Conservation (phyloP, 176 grass and related monocot species). For the Triticum turgidum region DNA sequence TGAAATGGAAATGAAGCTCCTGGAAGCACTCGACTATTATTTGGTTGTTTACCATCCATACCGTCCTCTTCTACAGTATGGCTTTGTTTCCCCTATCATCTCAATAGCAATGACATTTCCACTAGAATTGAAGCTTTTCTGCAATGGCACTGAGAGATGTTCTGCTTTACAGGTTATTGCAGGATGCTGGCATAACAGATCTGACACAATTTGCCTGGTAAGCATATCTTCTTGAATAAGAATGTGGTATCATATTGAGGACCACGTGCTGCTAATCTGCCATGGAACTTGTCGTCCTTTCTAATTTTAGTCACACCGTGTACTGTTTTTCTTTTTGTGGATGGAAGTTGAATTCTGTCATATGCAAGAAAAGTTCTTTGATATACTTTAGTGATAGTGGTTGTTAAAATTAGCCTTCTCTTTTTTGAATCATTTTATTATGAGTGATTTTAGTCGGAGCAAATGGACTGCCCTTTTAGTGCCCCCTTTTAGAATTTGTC, state of each 20-base stretch:
- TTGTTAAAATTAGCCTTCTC: too few species aligned
- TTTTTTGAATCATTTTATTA: too few species aligned
- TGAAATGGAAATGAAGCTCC: constrained; percentile 96
- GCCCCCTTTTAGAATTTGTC: background rate
- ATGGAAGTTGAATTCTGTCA: too few species aligned
- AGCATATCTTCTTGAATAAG: background rate
- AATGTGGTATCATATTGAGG: too few species aligned
- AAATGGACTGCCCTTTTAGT: too few species aligned
- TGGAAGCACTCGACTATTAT: constrained; percentile 95
- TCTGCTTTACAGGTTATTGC: constrained; percentile 63
- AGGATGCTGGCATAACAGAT: constrained; percentile 87
- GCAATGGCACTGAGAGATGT: constrained; percentile 1
- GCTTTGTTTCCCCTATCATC: constrained; percentile 9
- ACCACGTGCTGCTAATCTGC: too few species aligned
- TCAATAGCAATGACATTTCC: background rate
- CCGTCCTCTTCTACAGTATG: constrained; percentile 88
- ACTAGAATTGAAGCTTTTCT: background rate
- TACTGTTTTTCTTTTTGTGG: too few species aligned
- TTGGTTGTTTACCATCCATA: constrained; percentile 96
- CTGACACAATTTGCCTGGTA: constrained; percentile 83
- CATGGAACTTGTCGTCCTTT: too few species aligned
- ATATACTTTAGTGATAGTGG: too few species aligned
- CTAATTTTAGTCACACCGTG: background rate
- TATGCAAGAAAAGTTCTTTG: background rate
- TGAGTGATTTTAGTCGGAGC: too few species aligned